Base-by-base conservation (phyloP, 225 moss, liverwort and hornwort genomes). In the Marchantia paleacea region DNA sequence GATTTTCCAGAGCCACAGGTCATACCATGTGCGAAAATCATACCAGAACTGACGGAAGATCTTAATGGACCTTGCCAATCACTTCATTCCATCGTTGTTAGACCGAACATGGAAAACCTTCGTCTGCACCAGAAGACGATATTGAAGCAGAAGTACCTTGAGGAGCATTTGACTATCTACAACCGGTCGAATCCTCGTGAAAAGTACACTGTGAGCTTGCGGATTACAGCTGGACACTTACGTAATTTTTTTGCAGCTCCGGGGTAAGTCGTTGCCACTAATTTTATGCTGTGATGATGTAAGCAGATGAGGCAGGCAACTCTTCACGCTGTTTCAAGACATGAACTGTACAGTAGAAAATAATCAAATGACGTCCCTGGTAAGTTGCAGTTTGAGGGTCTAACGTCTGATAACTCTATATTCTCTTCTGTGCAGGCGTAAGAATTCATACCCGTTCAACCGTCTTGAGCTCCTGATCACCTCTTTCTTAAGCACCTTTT, bases 201-300 rank as follows among this genome's bases (percentile, higher is more conserved):
- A 85, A 96, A 92, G 82, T 96, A 94, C 18, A 96, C 92, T 67
- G 93, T 96, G 61, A 92, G 95, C 86, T 91, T 96, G 86, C 92
- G 93, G 62, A 91, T 96, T 77, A 96, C 95, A 82, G 92, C 93
- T 78, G 95, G 95, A 75, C 95, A 96, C 78, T 85, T 96, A 64
- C 93, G 91, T 54, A 96, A 94, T 83, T 96, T 96, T 83, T 93
- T 96, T 82, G 95, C 92, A 78, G 92, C 92, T 69, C 90, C 92
- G 76, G 93, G 92, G 95, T 96, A 88, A 58, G 91, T 85, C 55
- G 4, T 78, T 28, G 0, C 63, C 2, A 60, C 3, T 10, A 1
- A 15, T 22, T 10, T 19, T 61, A 6, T 65, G 48, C 14, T 50
- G 12, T 63, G 20, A n/a, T 55, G 29, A 26, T 28, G 0, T 20